Base-by-base conservation (phyloP, 371 early-diverging fungal genomes). In the Saksenaea oblongispora region DNA sequence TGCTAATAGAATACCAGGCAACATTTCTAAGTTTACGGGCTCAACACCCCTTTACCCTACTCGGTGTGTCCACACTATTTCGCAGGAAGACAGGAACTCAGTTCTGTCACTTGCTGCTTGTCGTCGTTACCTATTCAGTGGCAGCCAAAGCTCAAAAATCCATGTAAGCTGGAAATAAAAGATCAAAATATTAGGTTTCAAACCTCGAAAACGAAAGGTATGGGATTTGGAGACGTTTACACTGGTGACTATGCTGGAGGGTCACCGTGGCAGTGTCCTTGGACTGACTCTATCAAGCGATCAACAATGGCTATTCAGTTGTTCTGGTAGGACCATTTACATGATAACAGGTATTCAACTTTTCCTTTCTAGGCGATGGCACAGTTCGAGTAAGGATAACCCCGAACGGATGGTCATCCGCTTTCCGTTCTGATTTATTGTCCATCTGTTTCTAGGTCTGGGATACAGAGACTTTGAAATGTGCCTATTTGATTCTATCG, bases 141-240 rank as follows among this genome's bases (percentile, higher is more conserved):
- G 93, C 0, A 85, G 90, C 28, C 90, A 93, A 65, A 83, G 84
- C 35, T 87, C 83, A 26, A 73, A 69, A 36, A 89, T 90, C 57
- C 79, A 84, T 70, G 85, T 84, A 79, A 59, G 55, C 11, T n/a
- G 17, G 36, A 31, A 4, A 31, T 31, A 31, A 31, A 31, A 31
- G 41, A 39, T 15, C 34, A 26, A 22, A 54, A 34, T 10, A 54
- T 26, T 14, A 8, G 9, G 37, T 36, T 31, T 31, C 31, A 31
- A 31, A 31, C 31, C 31, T 31, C 4, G 31, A 31, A 0, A 37
- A 26, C 24, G 34, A 14, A 65, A 89, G 89, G 92, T 90, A 10
- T 93, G 93, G 93, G 81, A 85, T 63, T 73, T 87, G 14, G 78
- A 79, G 47, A 88, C 86, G 2, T 92, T 84, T 65, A 82, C 83